These are phyloP conservation scores for Coleophoma cylindrospora DNA, from an alignment of 2,329 filamentous ascomycete genomes.

Conservation along the genomic window DNA sequence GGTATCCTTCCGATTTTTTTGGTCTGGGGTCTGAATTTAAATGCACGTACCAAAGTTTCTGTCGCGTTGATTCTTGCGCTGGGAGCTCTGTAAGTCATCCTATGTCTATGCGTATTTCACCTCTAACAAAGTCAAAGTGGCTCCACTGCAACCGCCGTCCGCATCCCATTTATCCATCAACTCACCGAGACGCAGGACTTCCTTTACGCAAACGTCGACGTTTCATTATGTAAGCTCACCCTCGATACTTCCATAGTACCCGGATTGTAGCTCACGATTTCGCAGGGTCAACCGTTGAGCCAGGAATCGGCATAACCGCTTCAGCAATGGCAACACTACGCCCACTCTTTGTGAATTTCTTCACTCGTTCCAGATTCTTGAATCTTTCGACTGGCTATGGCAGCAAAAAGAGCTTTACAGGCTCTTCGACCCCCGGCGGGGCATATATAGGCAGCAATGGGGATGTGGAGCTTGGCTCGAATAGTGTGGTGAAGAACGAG, in stretches of 20 bases:
- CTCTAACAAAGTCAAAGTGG: conserved; percentile 6
- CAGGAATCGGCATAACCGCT: conserved; percentile 17
- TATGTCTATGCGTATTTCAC: neutral
- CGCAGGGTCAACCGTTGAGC: conserved; percentile 15
- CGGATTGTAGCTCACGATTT: neutral
- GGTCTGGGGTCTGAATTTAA: no score
- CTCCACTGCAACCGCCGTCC: conserved; percentile 21
- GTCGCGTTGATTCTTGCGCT: no score
- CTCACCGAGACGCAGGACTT: conserved; percentile 17
- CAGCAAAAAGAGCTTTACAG: neutral
- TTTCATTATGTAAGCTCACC: conserved; percentile 10
- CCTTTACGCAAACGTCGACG: conserved; percentile 16
- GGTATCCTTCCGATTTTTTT: conserved; percentile 31
- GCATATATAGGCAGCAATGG: conserved; percentile 6
- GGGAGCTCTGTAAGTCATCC: no score
- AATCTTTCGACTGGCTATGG: conserved; percentile 1
- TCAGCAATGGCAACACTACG: conserved; percentile 18
- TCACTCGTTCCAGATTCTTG: conserved; percentile 8
- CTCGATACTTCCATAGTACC: no score
- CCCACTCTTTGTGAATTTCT: conserved; percentile 17
- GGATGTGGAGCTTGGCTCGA: conserved; percentile 4
- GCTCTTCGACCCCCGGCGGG: neutral
- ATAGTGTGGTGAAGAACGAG: conserved; percentile 2
- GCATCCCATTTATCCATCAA: conserved; percentile 18
- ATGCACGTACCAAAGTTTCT: no score